Conservation (phyloP, 805 yeast species). For the Huiozyma naganishii region DNA sequence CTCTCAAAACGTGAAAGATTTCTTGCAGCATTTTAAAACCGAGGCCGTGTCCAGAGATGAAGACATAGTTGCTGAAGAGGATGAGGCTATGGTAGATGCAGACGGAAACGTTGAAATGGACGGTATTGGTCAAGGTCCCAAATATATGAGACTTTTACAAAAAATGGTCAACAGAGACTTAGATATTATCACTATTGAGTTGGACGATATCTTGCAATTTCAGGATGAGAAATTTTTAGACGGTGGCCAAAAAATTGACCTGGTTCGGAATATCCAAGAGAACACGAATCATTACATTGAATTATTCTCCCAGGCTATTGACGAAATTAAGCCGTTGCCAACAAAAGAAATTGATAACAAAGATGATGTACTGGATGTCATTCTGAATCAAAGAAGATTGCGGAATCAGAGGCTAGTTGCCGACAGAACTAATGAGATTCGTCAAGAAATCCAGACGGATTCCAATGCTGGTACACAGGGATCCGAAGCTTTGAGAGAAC, state of each 20-base stretch:
- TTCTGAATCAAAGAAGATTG: slow-evolving; percentile 78
- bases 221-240: slow-evolving; percentile 38
- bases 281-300: slow-evolving; percentile 77
- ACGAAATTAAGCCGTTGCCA: slow-evolving; percentile 75
- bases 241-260: slow-evolving; percentile 16
- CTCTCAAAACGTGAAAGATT: slow-evolving; percentile 47
- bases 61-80: slow-evolving; percentile 12
- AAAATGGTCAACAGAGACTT: slow-evolving; percentile 74
- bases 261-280: slow-evolving; percentile 36
- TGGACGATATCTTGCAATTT: slow-evolving; percentile 72
- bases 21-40: slow-evolving; percentile 53
- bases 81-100: slow-evolving; percentile 19
- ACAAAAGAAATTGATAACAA: slow-evolving; percentile 65
- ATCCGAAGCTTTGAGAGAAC: slow-evolving; percentile 25
- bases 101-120: slow-evolving; percentile 25
- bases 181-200: slow-evolving; percentile 57
- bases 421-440: slow-evolving; percentile 54
- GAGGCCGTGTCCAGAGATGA: slow-evolving; percentile 15
- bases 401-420: slow-evolving; percentile 65
- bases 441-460: slow-evolving; percentile 29
- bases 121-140: slow-evolving; percentile 40
- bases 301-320: slow-evolving; percentile 63
- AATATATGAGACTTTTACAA: slow-evolving; percentile 68
- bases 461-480: slow-evolving; percentile 16
- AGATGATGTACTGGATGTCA: slow-evolving; percentile 89